These are phyloP conservation scores for Conticribra weissflogii DNA, from an alignment of 108 stramenopile species.

Conservation along the genomic window DNA sequence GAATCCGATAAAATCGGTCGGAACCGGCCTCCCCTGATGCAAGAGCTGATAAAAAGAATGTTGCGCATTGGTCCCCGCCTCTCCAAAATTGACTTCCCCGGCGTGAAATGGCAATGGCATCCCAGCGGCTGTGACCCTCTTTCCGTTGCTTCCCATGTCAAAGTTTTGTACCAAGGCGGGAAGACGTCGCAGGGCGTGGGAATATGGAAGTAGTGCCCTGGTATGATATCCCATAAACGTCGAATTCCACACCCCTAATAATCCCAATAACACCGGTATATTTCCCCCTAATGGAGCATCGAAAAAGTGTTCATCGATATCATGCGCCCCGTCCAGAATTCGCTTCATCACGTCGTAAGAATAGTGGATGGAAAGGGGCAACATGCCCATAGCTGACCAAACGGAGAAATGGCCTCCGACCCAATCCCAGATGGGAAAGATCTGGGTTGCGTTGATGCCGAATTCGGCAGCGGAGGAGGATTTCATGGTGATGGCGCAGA, in stretches of 20 bases:
- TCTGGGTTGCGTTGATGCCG: constrained; percentile 80
- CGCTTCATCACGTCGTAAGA: constrained; percentile 73
- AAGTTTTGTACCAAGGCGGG: constrained; percentile 98
- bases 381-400: constrained; percentile 81
- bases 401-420: constrained; percentile 94
- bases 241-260: constrained; percentile 98
- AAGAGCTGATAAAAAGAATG: constrained; percentile 98
- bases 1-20: constrained; percentile 97
- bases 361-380: constrained; percentile 93
- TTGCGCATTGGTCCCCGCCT: constrained; percentile 94
- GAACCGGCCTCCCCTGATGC: constrained; percentile 97
- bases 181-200: constrained; percentile 88
- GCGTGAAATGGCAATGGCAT: constrained; percentile 69
- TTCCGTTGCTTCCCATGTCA: constrained; percentile 99
- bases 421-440: constrained; percentile 98
- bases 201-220: constrained; percentile 94
- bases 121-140: constrained; percentile 90
- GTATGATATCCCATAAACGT: constrained; percentile 95
- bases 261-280: constrained; percentile 95
- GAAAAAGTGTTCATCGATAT: constrained; percentile 98
- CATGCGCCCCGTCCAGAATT: constrained; percentile 94
- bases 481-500: constrained; percentile 79
- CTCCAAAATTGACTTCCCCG: constrained; percentile 92
- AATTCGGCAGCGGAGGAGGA: constrained; percentile 44
- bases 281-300: constrained; percentile 92